Evolutionary conservation across 345 rosid species (phyloP).

Genomic region (Populus euphratica): DNA sequence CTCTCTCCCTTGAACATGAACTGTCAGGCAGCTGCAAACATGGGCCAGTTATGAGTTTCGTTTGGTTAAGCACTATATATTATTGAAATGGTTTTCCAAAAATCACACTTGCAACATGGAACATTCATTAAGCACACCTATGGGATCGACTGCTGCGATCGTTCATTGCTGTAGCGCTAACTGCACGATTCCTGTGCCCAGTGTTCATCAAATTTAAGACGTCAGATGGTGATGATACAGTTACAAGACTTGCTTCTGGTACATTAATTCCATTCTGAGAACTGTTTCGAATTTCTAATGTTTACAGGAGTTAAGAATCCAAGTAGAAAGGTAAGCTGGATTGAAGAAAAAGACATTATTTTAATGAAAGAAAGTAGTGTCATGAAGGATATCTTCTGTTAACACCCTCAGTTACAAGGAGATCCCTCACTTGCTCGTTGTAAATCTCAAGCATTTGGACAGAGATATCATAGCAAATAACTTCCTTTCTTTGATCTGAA

Average conservation of each 20-base stretch:
- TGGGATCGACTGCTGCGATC: slow-evolving; percentile 37
- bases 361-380: slow-evolving; percentile 4
- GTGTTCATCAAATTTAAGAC: slow-evolving; percentile 29
- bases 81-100: too few relatives aligned
- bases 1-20: slow-evolving; percentile 34
- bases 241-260: slow-evolving; percentile 25
- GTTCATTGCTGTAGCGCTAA: slow-evolving; percentile 32
- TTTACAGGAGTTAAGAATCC: slow-evolving; percentile 25
- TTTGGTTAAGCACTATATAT: background rate
- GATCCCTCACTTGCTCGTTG: slow-evolving; percentile 36
- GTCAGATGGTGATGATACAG: slow-evolving; percentile 28
- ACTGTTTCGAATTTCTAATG: slow-evolving; percentile 36
- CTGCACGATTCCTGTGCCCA: slow-evolving; percentile 32
- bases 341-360: slow-evolving; percentile 8
- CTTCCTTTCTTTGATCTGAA: slow-evolving; percentile 29
- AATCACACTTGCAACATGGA: background rate
- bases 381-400: slow-evolving; percentile 34
- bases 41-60: background rate
- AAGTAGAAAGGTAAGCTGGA: background rate
- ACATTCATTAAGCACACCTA: slow-evolving; percentile 9
- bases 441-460: slow-evolving; percentile 37
- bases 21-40: slow-evolving; percentile 32
- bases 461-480: slow-evolving; percentile 26
- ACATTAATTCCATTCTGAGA: slow-evolving; percentile 36
- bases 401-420: slow-evolving; percentile 19